Percentiles rank a stretch among this genome's conserved stretches.
phyloP scores from a whole-genome alignment of 345 rosid genomes.

The Rhodomyrtus tomentosa region DNA sequence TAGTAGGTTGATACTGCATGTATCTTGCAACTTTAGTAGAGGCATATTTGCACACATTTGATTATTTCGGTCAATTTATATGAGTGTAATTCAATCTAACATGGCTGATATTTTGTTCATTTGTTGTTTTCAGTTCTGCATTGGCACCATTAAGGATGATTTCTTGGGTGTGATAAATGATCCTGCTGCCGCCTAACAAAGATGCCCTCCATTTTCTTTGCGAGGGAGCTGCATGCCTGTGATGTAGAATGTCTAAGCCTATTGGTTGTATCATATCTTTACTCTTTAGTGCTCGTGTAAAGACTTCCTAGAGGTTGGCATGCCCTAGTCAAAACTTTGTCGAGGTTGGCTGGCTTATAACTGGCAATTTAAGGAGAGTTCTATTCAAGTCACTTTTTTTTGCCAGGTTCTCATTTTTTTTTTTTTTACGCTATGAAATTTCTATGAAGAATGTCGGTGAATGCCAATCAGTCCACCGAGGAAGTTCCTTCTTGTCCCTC shows the following conservation, averaged over 20 bases:
- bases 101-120: background rate
- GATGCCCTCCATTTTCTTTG: background rate
- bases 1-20: background rate
- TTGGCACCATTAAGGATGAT: conserved; percentile 89
- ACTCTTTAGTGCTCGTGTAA: background rate
- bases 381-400: too few species aligned
- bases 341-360: background rate
- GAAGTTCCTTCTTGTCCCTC: background rate
- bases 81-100: background rate
- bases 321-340: background rate
- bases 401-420: background rate
- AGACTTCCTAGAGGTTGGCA: background rate
- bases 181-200: conserved; percentile 41
- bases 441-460: background rate
- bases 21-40: background rate
- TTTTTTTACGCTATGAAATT: background rate
- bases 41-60: background rate
- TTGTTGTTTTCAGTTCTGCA: conserved; percentile 60
- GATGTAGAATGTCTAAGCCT: background rate
- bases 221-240: background rate
- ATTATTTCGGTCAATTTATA: background rate
- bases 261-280: background rate
- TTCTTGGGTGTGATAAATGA: conserved; percentile 93
- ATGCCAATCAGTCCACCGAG: background rate
- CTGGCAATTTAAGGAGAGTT: background rate